Conservation (phyloP, 495 filamentous ascomycete genomes). For the Paragyromitra xinjiangensis region DNA sequence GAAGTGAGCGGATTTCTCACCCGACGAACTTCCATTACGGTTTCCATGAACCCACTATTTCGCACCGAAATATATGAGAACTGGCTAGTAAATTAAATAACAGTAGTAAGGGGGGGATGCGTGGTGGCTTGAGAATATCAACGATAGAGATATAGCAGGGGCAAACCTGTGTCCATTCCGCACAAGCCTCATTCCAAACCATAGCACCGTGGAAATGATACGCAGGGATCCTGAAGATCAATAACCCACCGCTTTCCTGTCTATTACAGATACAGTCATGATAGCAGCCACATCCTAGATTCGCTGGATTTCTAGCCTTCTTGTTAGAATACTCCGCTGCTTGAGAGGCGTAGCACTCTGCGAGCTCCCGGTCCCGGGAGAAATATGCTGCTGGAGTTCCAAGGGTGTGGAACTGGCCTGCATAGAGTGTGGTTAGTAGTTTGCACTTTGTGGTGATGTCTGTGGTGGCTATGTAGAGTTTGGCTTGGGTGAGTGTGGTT, state of each 20-base stretch:
- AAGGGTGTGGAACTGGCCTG: conserved; percentile 12
- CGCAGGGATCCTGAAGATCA: neutral
- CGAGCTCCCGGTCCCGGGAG: conserved; percentile 4
- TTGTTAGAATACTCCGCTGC: neutral
- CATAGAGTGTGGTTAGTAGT: neutral
- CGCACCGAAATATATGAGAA: neutral
- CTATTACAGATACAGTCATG: neutral
- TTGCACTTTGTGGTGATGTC: neutral
- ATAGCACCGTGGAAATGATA: neutral
- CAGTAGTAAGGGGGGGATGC: neutral
- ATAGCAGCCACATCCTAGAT: neutral
- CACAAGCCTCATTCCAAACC: conserved; percentile 3
- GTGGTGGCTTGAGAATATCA: neutral
- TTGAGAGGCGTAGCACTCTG: neutral
- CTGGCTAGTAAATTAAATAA: neutral
- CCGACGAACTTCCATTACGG: neutral
- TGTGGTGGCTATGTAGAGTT: conserved; percentile 8
- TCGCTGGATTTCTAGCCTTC: no score
- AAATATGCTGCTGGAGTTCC: neutral
- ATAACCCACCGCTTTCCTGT: neutral
- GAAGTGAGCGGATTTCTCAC: neutral
- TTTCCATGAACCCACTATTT: conserved; percentile 21
- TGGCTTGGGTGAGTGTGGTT: conserved; percentile 2
- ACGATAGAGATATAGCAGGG: neutral
- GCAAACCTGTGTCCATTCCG: conserved; percentile 12